phyloP scores from a whole-genome alignment of 208 protist species.

The Entamoeba moshkovskii region DNA sequence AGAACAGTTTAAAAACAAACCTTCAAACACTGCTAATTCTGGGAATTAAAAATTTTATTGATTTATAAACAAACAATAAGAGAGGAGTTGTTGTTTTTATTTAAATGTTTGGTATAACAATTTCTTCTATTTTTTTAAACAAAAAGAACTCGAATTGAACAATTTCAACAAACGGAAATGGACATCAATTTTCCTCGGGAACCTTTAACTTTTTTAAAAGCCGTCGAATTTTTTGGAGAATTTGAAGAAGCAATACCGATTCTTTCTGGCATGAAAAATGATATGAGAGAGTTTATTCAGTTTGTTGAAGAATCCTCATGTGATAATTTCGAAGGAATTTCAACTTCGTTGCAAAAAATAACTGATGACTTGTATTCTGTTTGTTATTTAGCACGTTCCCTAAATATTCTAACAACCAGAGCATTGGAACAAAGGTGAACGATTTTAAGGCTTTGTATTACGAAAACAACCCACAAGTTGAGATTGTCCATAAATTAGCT shows the following conservation, averaged over 20 bases:
- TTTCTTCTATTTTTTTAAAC: not conserved
- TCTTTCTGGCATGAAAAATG: not conserved
- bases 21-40: not conserved
- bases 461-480: not conserved
- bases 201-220: not conserved
- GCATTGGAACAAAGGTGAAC: not conserved
- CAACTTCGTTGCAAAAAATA: not conserved
- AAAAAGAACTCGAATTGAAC: not conserved
- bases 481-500: not conserved
- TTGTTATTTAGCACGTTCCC: not conserved
- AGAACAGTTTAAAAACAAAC: not conserved
- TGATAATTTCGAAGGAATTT: not conserved
- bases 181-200: not conserved
- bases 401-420: not conserved
- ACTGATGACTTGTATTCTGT: not conserved
- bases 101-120: not conserved
- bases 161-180: not conserved
- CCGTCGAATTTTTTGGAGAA: not conserved
- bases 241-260: not conserved
- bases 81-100: not conserved
- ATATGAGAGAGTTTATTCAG: not conserved
- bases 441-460: not conserved
- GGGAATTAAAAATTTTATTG: not conserved
- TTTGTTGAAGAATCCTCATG: not conserved
- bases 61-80: not conserved